Evolutionary conservation across 768 basidiomycete genomes (phyloP).

Genomic region (Tubosaeta sp.): DNA sequence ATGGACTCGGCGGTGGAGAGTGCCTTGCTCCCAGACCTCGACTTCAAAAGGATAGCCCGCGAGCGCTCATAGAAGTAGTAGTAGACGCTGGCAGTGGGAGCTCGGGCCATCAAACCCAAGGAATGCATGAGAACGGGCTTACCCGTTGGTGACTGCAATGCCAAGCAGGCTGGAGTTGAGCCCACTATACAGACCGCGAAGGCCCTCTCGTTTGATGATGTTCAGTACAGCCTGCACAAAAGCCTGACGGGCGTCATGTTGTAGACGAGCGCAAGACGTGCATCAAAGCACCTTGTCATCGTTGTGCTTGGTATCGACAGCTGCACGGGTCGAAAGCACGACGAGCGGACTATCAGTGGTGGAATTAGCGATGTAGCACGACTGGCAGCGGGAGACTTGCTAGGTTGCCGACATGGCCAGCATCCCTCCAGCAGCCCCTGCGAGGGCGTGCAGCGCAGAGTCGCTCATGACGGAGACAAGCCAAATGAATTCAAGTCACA

Average conservation of each 20-base stretch:
- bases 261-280: neutral
- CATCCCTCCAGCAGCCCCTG: slow-evolving; percentile 89
- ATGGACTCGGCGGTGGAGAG: slow-evolving; percentile 88
- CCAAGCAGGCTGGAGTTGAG: slow-evolving; percentile 81
- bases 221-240: slow-evolving; percentile 64
- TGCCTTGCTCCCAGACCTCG: slow-evolving; percentile 57
- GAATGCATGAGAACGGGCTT: slow-evolving; percentile 19
- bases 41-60: slow-evolving; percentile 51
- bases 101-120: neutral
- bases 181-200: slow-evolving; percentile 83
- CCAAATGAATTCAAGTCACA: slow-evolving; percentile 14
- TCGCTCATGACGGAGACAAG: slow-evolving; percentile 50
- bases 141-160: slow-evolving; percentile 93
- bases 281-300: slow-evolving; percentile 59
- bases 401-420: slow-evolving; percentile 88
- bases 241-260: slow-evolving; percentile 39
- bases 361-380: slow-evolving; percentile 1
- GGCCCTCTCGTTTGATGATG: slow-evolving; percentile 80
- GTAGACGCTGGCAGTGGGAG: slow-evolving; percentile 57
- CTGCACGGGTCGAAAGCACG: slow-evolving; percentile 88
- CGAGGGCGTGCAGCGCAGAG: slow-evolving; percentile 79
- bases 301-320: slow-evolving; percentile 76
- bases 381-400: slow-evolving; percentile 39
- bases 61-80: slow-evolving; percentile 89
- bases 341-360: slow-evolving; percentile 75